Percentiles rank a stretch among this genome's conserved stretches.
These are phyloP conservation scores for Salix arbutifolia DNA, from an alignment of 345 rosid species.

Conservation along the genomic window DNA sequence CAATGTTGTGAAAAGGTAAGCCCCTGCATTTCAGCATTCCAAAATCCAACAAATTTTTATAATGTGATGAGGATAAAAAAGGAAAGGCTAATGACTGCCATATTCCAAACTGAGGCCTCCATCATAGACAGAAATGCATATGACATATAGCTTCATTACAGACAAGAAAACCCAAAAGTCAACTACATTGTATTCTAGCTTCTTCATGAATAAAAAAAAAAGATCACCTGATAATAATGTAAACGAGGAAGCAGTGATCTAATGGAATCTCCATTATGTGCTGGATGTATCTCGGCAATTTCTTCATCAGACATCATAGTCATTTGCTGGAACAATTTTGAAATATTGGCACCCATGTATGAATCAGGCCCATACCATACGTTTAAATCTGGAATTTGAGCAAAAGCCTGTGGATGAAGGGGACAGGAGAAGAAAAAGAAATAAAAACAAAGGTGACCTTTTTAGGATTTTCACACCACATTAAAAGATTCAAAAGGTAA, in stretches of 20 bases:
- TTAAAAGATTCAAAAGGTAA: background rate
- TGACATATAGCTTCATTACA: background rate
- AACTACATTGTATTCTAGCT: background rate
- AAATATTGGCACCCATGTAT: constrained; percentile 97
- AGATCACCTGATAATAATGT: constrained; percentile 70
- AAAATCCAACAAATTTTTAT: background rate
- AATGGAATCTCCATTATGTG: constrained; percentile 61
- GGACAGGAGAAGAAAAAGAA: background rate
- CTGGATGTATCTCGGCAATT: constrained; percentile 66
- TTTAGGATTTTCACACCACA: background rate
- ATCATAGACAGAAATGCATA: background rate
- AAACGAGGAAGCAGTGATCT: constrained; percentile 61
- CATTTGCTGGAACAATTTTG: constrained; percentile 82
- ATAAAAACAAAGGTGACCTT: background rate
- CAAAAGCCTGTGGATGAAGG: constrained; percentile 55
- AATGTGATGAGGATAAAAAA: no score
- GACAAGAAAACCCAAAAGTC: background rate
- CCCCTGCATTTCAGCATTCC: background rate
- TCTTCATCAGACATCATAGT: constrained; percentile 83
- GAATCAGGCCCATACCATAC: constrained; percentile 97
- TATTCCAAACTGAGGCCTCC: background rate
- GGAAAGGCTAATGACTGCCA: no score
- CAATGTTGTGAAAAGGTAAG: background rate
- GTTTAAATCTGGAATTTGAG: constrained; percentile 71
- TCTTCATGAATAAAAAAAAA: background rate